These are phyloP conservation scores for Epichloe uncinata DNA, from an alignment of 2,329 filamentous ascomycete species.

Conservation along the genomic window DNA sequence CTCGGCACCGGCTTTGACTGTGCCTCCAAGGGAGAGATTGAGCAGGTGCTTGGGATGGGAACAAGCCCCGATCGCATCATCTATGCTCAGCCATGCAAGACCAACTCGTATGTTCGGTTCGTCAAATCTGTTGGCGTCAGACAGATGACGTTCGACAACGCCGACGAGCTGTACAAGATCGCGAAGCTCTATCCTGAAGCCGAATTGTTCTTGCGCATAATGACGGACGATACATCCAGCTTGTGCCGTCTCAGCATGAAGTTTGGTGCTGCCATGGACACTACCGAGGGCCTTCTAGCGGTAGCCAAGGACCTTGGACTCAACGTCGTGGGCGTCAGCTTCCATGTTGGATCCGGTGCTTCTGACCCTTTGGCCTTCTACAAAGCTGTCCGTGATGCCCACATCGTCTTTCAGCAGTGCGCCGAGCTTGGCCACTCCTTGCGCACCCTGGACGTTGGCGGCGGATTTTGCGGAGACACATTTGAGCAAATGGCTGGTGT, in stretches of 20 bases:
- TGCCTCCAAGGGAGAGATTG: conserved; percentile 94
- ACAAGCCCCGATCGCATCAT: conserved; percentile 86
- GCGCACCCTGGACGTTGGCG: conserved; percentile 84
- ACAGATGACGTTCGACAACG: conserved; percentile 99
- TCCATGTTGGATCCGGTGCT: conserved; percentile 93
- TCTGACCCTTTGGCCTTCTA: conserved; percentile 85
- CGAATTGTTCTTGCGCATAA: conserved; percentile 85
- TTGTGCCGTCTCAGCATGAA: conserved; percentile 94
- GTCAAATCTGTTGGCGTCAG: conserved; percentile 74
- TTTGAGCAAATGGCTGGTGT: conserved; percentile 85
- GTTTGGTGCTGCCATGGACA: conserved; percentile 84
- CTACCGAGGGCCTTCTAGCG: conserved; percentile 61
- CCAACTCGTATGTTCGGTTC: conserved; percentile 90
- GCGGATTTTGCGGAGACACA: conserved; percentile 80
- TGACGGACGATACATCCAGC: conserved; percentile 90
- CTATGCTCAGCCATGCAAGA: conserved; percentile 99
- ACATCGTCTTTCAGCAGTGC: conserved; percentile 78
- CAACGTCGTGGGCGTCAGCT: conserved; percentile 90
- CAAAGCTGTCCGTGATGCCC: conserved; percentile 82
- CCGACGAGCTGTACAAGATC: conserved; percentile 96
- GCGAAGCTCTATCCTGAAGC: conserved; percentile 81
- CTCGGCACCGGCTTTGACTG: conserved; percentile 96
- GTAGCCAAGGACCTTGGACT: conserved; percentile 72
- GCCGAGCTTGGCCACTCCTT: conserved; percentile 62
- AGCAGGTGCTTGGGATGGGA: conserved; percentile 73